Base-by-base conservation (phyloP, 495 filamentous ascomycete species). In the Chaetomium fimeti region DNA sequence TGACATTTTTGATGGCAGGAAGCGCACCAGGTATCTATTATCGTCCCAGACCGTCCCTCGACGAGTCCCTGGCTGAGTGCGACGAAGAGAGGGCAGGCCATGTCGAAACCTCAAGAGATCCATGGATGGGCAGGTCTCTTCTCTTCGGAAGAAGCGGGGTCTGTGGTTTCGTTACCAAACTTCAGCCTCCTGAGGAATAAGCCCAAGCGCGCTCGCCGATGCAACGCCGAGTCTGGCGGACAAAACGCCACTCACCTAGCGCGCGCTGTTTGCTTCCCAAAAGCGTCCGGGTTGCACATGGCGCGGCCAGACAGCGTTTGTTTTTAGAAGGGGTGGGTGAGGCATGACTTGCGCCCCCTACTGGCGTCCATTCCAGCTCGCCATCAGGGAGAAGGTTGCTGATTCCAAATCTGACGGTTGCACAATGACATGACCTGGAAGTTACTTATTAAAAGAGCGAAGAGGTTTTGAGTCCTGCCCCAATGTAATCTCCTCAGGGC, bases 251-350 rank as follows among this genome's bases (percentile, higher is more conserved):
- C 57, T 43, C 40, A 3, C 4, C 16, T 43, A 43, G 55, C n/a
- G 13, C 6, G 3, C 8, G 57, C 12, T 48, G 43, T 49, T 60
- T 60, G 57, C 43, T 60, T 48, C 13, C 57, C 43, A 7, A 60
- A 60, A 60, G 27, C 57, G 43, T 48, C 40, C n/a, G 13, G 13
- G 56, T 3, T 20, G 55, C 22, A 43, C 12, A 25, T 22, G 27
- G 15, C 42, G 15, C 55, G 29, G 22, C 12, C 53, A 9, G 32
- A 38, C 1, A 22, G 27, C 27, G 27, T 18, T 24, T 51, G 48
- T 16, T 51, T 27, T 51, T n/a, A 15, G 20, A 27, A 27, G 20
- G 48, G 27, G 24, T 5, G 48, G 20, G 22, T 52, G 48, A n/a
- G n/a, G 48, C 24, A 27, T 27, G 48, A 27, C 22, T 27, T 24